Evolutionary conservation across 73 alveolate genomes (phyloP).

Genomic region (Paramecium bursaria): DNA sequence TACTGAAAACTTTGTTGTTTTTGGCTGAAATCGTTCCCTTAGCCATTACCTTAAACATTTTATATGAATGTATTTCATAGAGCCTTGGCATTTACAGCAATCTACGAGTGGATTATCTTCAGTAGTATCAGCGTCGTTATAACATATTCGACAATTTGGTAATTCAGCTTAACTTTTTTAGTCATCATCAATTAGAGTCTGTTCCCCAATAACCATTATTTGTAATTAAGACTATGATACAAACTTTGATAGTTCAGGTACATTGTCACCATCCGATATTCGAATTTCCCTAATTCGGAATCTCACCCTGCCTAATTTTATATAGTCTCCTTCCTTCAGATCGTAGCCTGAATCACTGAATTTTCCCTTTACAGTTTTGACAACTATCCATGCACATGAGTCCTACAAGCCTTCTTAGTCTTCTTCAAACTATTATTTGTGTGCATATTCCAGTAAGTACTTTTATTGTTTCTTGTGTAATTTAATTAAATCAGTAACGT

Average conservation of each 20-base stretch:
- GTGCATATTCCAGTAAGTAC: constrained; percentile 8
- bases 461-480: constrained; percentile 7
- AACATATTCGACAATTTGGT: constrained; percentile 58
- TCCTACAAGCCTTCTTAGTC: constrained; percentile 66
- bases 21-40: constrained; percentile 76
- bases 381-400: constrained; percentile 67
- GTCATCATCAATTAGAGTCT: constrained; percentile 57
- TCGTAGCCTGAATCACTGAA: constrained; percentile 66
- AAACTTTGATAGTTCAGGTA: constrained; percentile 34
- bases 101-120: constrained; percentile 59
- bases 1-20: constrained; percentile 75
- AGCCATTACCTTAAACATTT: constrained; percentile 92
- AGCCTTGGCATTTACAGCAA: constrained; percentile 68
- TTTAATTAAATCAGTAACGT: constrained; percentile 4
- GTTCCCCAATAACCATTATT: background rate
- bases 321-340: constrained; percentile 78
- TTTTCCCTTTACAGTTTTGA: constrained; percentile 58
- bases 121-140: constrained; percentile 33
- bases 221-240: constrained; percentile 32
- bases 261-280: constrained; percentile 1
- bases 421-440: background rate
- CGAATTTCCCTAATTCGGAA: constrained; percentile 76
- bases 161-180: background rate
- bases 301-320: constrained; percentile 80
- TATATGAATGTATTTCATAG: constrained; percentile 72